These are phyloP conservation scores for Sarocladiaceae sp. DNA, from an alignment of 2,329 filamentous ascomycete genomes.

Conservation along the genomic window DNA sequence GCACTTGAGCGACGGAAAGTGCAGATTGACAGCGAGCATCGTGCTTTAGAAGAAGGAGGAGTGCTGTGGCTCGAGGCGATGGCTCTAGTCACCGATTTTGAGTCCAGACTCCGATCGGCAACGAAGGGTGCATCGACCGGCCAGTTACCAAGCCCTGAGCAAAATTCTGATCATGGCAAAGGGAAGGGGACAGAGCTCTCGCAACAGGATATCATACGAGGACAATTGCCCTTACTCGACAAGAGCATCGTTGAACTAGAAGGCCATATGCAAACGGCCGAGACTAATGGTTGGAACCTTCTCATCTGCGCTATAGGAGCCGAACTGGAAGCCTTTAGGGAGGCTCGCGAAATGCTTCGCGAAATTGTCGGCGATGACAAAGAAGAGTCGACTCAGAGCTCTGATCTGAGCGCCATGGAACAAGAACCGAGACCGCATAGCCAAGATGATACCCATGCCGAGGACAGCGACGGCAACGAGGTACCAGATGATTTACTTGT, in stretches of 20 bases:
- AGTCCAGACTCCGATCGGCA: conserved; percentile 54
- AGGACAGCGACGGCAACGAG: conserved; percentile 38
- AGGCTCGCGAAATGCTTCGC: conserved; percentile 54
- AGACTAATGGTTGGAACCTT: conserved; percentile 66
- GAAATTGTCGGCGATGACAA: conserved; percentile 12
- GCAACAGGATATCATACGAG: conserved; percentile 34
- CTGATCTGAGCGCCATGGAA: conserved; percentile 7
- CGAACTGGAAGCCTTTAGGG: conserved; percentile 62
- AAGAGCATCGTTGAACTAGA: conserved; percentile 52
- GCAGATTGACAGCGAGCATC: conserved; percentile 56
- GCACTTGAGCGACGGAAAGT: conserved; percentile 50
- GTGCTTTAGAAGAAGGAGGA: conserved; percentile 64
- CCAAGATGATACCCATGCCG: conserved; percentile 6
- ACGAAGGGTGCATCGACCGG: conserved; percentile 33
- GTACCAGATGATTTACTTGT: conserved; percentile 37
- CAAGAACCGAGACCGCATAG: conserved; percentile 13
- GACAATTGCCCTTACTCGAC: conserved; percentile 53
- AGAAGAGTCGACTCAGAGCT: conserved; percentile 11
- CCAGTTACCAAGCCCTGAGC: conserved; percentile 12
- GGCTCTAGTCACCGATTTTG: conserved; percentile 58
- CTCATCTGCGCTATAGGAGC: conserved; percentile 73
- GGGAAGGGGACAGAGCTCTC: conserved; percentile 25
- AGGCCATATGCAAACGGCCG: conserved; percentile 48
- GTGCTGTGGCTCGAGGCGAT: conserved; percentile 62
- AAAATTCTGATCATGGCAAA: conserved; percentile 15